Base-by-base conservation (phyloP, 1,139 yeast genomes). In the Blastobotrys petasosporus region DNA sequence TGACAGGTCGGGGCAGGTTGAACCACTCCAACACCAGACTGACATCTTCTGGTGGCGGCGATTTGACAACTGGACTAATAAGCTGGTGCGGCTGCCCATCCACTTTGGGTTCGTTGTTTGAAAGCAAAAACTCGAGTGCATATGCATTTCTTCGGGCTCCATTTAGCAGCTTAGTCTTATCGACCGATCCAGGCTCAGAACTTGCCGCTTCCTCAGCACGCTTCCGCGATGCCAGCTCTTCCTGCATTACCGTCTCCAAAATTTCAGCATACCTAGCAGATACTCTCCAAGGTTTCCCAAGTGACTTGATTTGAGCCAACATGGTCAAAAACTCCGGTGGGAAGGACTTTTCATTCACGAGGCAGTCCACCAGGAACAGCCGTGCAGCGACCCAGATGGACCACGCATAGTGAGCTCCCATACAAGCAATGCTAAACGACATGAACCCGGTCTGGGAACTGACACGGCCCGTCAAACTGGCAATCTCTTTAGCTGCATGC, bases 351-450 rank as follows among this genome's bases (percentile, higher is more conserved):
- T 56, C 53, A 17, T 50, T 48, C 7, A 59, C 57, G 10, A 66
- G 63, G 37, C 62, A 59, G 49, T 65, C 65, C n/a, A 65, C 69
- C 36, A 67, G 57, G 28, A 66, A 44, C n/a, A 67, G 56, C 46
- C 70, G 52, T 1, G 68, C 60, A 35, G 64, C 59, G 12, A 66
- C 65, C 70, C 70, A 67, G 11, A 66, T 52, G 34, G 54, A 58
- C 51, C 67, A 65, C 0, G 69, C 66, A 47, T 63, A 66, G 37
- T 61, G 63, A 4, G 70, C 69, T 1, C 71, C 69, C 28, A 64
- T 48, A 20, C 25, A 20, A 20, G 25, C 25, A 20, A 20, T 20
- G 25, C 25, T 20, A 7, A 20, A 20, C 20, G 51, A 51, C 25
- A 58, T 59, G 49, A 60, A 57, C 4, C 56, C 51, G 2, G 47